Evolutionary conservation across 2,329 filamentous ascomycete genomes (phyloP).

Genomic region (Clarireedia sp.): DNA sequence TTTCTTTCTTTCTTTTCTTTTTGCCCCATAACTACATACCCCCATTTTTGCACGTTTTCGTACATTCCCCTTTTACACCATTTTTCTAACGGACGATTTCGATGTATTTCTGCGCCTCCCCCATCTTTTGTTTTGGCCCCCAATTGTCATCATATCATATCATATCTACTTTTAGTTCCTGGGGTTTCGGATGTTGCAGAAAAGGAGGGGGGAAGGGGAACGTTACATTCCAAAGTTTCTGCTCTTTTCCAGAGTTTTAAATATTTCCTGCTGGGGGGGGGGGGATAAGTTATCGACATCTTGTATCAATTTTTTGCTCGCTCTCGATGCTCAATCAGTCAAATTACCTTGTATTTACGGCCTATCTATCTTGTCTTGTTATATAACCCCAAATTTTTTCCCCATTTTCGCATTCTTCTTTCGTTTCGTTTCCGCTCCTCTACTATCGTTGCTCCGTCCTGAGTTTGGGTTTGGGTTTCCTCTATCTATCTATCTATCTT

Average conservation of each 20-base stretch:
- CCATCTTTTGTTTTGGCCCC: no score
- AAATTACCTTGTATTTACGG: neutral
- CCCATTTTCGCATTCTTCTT: neutral
- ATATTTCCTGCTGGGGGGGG: no score
- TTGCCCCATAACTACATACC: neutral
- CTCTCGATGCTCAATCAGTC: no score
- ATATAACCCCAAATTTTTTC: neutral
- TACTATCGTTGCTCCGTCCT: no score
- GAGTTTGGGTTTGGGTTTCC: no score
- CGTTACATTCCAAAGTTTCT: no score
- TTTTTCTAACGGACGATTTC: neutral
- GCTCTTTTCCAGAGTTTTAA: neutral
- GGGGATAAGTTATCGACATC: no score
- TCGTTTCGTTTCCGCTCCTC: neutral
- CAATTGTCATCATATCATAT: no score
- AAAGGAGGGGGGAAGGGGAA: no score
- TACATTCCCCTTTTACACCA: neutral
- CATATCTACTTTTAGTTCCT: no score
- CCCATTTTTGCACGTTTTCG: neutral
- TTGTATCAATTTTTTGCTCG: no score
- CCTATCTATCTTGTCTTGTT: constrained; percentile 2
- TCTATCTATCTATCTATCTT: neutral
- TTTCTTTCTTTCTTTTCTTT: neutral
- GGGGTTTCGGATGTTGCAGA: neutral
- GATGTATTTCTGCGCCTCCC: neutral